Conservation (phyloP, 2,329 filamentous ascomycete genomes). For the Cladosporium sp. region DNA sequence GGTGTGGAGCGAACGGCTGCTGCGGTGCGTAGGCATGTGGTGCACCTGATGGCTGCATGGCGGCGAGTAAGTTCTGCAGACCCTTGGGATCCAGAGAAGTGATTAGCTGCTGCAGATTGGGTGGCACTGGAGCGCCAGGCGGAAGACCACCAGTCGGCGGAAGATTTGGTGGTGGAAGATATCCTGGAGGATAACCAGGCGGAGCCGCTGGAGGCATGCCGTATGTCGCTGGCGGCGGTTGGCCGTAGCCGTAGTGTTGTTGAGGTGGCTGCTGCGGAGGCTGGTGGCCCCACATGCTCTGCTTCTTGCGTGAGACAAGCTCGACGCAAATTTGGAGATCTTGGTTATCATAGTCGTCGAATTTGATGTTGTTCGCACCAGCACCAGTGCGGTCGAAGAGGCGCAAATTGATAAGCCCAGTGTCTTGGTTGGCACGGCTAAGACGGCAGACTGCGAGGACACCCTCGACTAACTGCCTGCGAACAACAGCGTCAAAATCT, state of each 20-base stretch:
- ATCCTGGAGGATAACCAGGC: conserved; percentile 7
- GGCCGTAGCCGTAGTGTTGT: conserved; percentile 33
- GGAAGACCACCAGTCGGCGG: conserved; percentile 1
- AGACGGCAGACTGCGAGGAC: conserved; percentile 81
- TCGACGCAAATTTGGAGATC: conserved; percentile 75
- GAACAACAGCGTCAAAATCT: conserved; percentile 72
- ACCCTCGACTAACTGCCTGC: conserved; percentile 81
- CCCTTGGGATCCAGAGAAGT: conserved; percentile 64
- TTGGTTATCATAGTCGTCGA: conserved; percentile 81
- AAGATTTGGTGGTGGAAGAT: conserved; percentile 17
- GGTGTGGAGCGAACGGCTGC: conserved; percentile 26
- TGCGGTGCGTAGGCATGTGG: conserved; percentile 20
- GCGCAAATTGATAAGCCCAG: conserved; percentile 72
- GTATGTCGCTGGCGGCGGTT: conserved; percentile 30
- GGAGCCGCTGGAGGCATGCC: conserved; percentile 29
- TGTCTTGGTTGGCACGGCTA: conserved; percentile 62
- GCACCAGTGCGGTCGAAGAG: conserved; percentile 72
- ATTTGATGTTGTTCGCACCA: conserved; percentile 71
- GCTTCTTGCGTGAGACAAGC: conserved; percentile 70
- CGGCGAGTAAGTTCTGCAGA: conserved; percentile 66
- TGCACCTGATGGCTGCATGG: conserved; percentile 42
- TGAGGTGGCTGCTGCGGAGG: conserved; percentile 30
- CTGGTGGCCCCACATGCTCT: conserved; percentile 34
- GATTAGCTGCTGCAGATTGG: conserved; percentile 61
- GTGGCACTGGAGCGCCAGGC: conserved; percentile 1